Conservation (phyloP, 2,329 filamentous ascomycete species). For the Colletotrichum sidae region DNA sequence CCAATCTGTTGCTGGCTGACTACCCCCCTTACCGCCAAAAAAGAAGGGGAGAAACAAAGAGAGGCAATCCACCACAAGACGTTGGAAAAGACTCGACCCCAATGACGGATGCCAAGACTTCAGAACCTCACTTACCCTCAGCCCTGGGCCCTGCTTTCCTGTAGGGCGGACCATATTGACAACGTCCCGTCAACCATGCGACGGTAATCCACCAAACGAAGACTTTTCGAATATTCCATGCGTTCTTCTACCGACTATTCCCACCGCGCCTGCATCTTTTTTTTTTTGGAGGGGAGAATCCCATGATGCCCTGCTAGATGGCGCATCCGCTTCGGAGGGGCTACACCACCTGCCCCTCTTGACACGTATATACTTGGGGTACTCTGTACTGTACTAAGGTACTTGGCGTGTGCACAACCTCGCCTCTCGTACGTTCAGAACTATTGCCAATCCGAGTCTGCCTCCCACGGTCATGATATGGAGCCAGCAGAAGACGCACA, state of each 20-base stretch:
- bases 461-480: too few relatives aligned
- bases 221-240: constrained; percentile 36
- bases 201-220: constrained; percentile 35
- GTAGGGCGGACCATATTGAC: constrained; percentile 35
- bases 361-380: background rate
- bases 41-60: constrained; percentile 8
- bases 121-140: constrained; percentile 36
- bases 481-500: too few relatives aligned
- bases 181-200: constrained; percentile 36
- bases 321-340: constrained; percentile 17
- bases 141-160: constrained; percentile 35
- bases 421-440: too few relatives aligned
- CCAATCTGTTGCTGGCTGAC: too few relatives aligned
- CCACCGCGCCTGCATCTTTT: constrained; percentile 5
- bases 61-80: constrained; percentile 28
- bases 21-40: too few relatives aligned
- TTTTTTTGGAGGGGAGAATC: constrained; percentile 1
- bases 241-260: constrained; percentile 20
- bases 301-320: constrained; percentile 19
- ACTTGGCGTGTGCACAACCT: too few relatives aligned
- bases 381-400: too few relatives aligned
- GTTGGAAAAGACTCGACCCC: constrained; percentile 29
- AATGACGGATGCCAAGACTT: constrained; percentile 37
- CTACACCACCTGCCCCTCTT: background rate
- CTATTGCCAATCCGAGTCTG: too few relatives aligned